phyloP scores from a whole-genome alignment of 345 rosid species.

The Bruguiera parviflora region DNA sequence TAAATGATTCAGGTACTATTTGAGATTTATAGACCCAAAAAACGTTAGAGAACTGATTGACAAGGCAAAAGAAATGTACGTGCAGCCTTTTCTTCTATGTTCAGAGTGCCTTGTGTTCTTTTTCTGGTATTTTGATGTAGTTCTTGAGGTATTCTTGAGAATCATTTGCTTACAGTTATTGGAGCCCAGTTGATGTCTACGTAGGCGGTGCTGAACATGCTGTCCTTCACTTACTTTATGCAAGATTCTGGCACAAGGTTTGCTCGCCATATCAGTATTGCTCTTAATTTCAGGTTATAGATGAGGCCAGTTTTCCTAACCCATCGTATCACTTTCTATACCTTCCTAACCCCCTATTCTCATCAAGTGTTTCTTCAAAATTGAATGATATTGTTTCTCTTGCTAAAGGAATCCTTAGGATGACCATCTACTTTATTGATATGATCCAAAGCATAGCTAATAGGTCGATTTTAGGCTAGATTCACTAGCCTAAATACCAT shows the following conservation, averaged over 20 bases:
- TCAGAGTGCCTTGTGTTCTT: not conserved
- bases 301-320: not conserved
- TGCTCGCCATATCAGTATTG: not conserved
- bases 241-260: conserved; percentile 99
- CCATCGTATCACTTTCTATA: not conserved
- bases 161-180: conserved; percentile 49
- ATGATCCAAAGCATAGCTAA: not conserved
- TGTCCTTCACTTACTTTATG: conserved; percentile 82
- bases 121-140: not conserved
- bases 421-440: not conserved
- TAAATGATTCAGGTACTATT: conserved; percentile 68
- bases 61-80: conserved; percentile 76
- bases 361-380: not conserved
- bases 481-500: not conserved
- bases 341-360: not conserved
- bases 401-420: not conserved
- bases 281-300: not conserved
- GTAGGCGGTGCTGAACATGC: conserved; percentile 99
- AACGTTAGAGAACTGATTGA: conserved; percentile 70
- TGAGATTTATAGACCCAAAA: conserved; percentile 93
- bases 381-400: not conserved
- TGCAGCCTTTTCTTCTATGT: conserved; percentile 2
- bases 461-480: not conserved
- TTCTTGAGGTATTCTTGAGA: conserved; percentile 8
- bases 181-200: conserved; percentile 94